Evolutionary conservation across 148 eudicot species (phyloP).

Genomic region (Dianthus caryophyllus): DNA sequence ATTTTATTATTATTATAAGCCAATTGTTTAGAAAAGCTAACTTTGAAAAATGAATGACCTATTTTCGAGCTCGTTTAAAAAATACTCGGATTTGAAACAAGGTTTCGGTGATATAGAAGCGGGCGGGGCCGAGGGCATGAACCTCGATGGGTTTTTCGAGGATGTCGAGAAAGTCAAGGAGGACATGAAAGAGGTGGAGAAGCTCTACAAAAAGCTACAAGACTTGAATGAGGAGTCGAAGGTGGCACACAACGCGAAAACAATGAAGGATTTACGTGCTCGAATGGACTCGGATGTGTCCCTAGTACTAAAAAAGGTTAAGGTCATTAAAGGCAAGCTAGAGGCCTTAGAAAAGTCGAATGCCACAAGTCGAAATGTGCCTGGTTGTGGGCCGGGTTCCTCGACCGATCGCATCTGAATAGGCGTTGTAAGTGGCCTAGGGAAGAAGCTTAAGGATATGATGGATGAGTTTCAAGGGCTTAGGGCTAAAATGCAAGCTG

Average conservation of each 20-base stretch:
- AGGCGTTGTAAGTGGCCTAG: conserved; percentile 46
- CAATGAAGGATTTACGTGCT: conserved; percentile 46
- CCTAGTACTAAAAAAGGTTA: conserved; percentile 40
- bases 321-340: conserved; percentile 42
- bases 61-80: conserved; percentile 36
- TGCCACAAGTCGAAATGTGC: conserved; percentile 35
- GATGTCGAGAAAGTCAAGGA: conserved; percentile 58
- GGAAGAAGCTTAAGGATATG: conserved; percentile 51
- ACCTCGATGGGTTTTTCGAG: conserved; percentile 42
- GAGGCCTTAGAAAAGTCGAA: conserved; percentile 54
- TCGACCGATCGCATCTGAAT: conserved; percentile 49
- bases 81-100: conserved; percentile 17
- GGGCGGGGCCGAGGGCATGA: conserved; percentile 27
- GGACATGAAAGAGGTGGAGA: conserved; percentile 48
- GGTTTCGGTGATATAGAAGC: conserved; percentile 18
- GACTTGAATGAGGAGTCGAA: conserved; percentile 49
- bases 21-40: not conserved
- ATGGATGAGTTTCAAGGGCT: conserved; percentile 59
- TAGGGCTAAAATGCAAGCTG: conserved; percentile 40
- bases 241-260: conserved; percentile 40
- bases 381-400: conserved; percentile 44
- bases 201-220: conserved; percentile 37
- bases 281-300: conserved; percentile 42
- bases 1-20: no score
- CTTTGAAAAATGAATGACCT: conserved; percentile 33